Percentiles rank a stretch among this genome's conserved stretches.
phyloP scores from a whole-genome alignment of 106 monocot species.

The Dendrobium catenatum region DNA sequence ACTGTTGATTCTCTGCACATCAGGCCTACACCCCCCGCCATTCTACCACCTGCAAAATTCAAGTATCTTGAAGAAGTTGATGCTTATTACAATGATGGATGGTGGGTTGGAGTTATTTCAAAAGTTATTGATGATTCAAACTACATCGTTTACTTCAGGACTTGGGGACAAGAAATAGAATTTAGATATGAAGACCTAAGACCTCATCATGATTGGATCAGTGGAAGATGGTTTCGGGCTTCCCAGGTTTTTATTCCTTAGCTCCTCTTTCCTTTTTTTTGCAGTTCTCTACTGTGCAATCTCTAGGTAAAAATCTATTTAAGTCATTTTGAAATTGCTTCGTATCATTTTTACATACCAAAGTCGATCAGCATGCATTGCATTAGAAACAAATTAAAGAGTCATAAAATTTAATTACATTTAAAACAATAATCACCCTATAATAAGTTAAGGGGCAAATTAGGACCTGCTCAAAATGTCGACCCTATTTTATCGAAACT shows the following conservation, averaged over 20 bases:
- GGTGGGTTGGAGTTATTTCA: slow-evolving; percentile 87
- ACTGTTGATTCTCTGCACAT: slow-evolving; percentile 50
- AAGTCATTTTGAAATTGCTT: too few relatives aligned
- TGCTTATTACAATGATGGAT: slow-evolving; percentile 62
- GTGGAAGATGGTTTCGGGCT: slow-evolving; percentile 52
- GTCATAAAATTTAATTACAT: too few relatives aligned
- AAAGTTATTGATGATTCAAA: slow-evolving; percentile 31
- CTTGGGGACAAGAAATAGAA: slow-evolving; percentile 53
- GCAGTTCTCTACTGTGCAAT: too few relatives aligned
- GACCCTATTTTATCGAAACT: too few relatives aligned
- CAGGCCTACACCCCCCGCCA: slow-evolving; percentile 46
- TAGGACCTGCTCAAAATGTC: too few relatives aligned
- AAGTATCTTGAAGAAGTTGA: slow-evolving; percentile 80
- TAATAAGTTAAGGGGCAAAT: too few relatives aligned
- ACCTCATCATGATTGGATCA: slow-evolving; percentile 67
- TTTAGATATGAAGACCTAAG: slow-evolving; percentile 47
- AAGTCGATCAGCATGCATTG: too few relatives aligned
- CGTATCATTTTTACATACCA: too few relatives aligned
- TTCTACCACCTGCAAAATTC: slow-evolving; percentile 14
- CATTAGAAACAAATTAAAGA: too few relatives aligned
- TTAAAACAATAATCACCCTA: too few relatives aligned
- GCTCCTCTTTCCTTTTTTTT: neutral
- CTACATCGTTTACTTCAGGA: slow-evolving; percentile 73
- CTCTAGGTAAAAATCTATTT: too few relatives aligned
- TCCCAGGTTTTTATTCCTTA: slow-evolving; percentile 23